Conservation (phyloP, 2,329 filamentous ascomycete genomes). For the Gnomoniopsis sp. region DNA sequence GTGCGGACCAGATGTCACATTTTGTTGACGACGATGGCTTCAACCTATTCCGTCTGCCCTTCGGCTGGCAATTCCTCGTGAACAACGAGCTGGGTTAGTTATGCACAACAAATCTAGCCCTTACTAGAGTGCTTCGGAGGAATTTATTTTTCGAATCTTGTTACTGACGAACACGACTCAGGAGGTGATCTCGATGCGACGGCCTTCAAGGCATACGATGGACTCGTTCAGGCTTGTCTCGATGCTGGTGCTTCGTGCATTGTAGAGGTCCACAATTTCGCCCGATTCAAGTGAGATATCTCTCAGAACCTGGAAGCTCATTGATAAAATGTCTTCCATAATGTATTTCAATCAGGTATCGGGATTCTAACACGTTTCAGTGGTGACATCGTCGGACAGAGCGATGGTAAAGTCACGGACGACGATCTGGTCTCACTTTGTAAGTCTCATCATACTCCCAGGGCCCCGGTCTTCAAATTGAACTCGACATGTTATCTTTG, state of each 20-base stretch:
- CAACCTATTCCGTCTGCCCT: conserved; percentile 53
- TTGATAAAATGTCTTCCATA: too few relatives aligned
- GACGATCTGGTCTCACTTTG: conserved; percentile 48
- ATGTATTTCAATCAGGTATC: not conserved
- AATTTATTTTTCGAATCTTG: not conserved
- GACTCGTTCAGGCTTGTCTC: conserved; percentile 46
- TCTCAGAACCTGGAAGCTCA: conserved; percentile 34
- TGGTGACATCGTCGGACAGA: conserved; percentile 59
- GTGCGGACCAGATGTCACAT: conserved; percentile 49
- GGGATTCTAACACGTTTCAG: conserved; percentile 51
- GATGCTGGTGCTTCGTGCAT: conserved; percentile 45
- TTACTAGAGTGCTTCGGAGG: not conserved
- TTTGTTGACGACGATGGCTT: conserved; percentile 50
- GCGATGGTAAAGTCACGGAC: conserved; percentile 49
- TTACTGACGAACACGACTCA: not conserved
- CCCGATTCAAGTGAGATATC: conserved; percentile 26
- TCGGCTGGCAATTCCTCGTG: conserved; percentile 50
- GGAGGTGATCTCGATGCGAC: conserved; percentile 31
- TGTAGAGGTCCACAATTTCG: conserved; percentile 31
- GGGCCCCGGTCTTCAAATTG: not conserved
- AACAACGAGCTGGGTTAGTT: conserved; percentile 36
- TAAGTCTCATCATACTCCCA: conserved; percentile 36
- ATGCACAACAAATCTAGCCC: not conserved
- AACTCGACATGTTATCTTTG: too few relatives aligned
- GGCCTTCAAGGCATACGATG: conserved; percentile 42